A percentile compares a stretch with the other conserved stretches of the same genome.
These are phyloP conservation scores for Dendrobium huoshanense DNA, from an alignment of 106 monocot species.

Conservation along the genomic window DNA sequence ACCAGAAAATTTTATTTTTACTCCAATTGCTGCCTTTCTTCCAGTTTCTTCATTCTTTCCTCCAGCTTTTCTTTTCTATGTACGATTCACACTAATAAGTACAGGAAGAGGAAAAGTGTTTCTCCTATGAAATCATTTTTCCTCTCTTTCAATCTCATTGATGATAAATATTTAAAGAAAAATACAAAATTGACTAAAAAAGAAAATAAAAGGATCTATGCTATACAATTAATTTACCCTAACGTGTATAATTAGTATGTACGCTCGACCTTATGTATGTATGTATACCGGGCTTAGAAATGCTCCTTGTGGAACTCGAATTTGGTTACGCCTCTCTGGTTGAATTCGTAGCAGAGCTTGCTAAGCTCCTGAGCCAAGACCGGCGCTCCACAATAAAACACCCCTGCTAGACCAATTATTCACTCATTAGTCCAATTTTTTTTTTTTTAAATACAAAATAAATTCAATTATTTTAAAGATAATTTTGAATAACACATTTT, in stretches of 20 bases:
- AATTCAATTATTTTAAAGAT: no score
- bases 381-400: slow-evolving; percentile 87
- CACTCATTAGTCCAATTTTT: background rate
- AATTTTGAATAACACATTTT: no score
- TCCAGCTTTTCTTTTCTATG: background rate
- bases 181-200: slow-evolving; percentile 12
- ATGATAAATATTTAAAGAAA: background rate
- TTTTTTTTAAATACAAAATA: no score
- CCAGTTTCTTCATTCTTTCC: background rate
- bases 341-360: slow-evolving; percentile 85
- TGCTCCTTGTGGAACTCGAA: slow-evolving; percentile 96
- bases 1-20: no score
- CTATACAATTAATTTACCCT: slow-evolving; percentile 7
- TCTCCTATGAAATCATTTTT: background rate
- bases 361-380: slow-evolving; percentile 72
- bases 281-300: slow-evolving; percentile 23
- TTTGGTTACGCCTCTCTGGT: slow-evolving; percentile 63
- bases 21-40: no score
- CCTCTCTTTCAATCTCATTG: background rate
- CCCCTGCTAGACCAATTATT: slow-evolving; percentile 35
- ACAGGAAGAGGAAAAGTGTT: background rate
- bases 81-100: no score
- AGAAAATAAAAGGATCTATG: background rate
- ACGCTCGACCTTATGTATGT: background rate
- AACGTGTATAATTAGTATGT: slow-evolving; percentile 10